Base-by-base conservation (phyloP, 768 basidiomycete genomes). In the Auriscalpium orientale region DNA sequence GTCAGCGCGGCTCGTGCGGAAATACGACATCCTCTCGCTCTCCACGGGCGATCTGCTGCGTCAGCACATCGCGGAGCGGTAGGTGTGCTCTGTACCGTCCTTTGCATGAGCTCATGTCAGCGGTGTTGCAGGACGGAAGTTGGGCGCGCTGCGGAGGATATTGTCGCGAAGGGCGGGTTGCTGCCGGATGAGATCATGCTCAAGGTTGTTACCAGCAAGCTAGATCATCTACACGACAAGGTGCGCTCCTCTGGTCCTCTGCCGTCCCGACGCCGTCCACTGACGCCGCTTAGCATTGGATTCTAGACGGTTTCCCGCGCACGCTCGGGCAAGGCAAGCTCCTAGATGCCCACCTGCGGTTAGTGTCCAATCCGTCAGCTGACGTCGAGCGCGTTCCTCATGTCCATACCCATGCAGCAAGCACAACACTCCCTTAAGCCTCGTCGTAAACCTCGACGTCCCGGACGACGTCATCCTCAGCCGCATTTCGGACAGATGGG, bases 251-350 rank as follows among this genome's bases (percentile, higher is more conserved):
- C 3, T 16, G 20, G 22, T 13, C 1, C 35, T 43, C 38, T 21
- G 22, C 50, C 18, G n/a, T 10, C 36, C 13, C 46, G 20, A 48
- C 8, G 18, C 37, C 3, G 11, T 9, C 57, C 53, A 47, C 54
- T 53, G 8, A 35, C 16, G 46, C 16, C 38, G 15, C 45, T 11
- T 58, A 93, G 89, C 85, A 89, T 65, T 95, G 93, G 93, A 87
- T 95, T 60, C 69, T 95, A 46, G 94, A 95, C 62, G 94, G 94
- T 33, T 95, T 95, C 65, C 94, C 94, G 51, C 84, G 93, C 38
- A 95, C 92, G 11, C 71, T 92, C 2, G 81, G 77, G n/a, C 93
- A 95, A 69, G 91, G 87, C 3, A 75, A 82, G 67, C 75, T 92
- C 46, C 77, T 95, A 9, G 88, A 95, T 71, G 73, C 76, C 18